Evolutionary conservation across 2,329 filamentous ascomycete species (phyloP), one percentile per base, ranked within the genome.

Genomic region (Fusarium sublunatum): DNA sequence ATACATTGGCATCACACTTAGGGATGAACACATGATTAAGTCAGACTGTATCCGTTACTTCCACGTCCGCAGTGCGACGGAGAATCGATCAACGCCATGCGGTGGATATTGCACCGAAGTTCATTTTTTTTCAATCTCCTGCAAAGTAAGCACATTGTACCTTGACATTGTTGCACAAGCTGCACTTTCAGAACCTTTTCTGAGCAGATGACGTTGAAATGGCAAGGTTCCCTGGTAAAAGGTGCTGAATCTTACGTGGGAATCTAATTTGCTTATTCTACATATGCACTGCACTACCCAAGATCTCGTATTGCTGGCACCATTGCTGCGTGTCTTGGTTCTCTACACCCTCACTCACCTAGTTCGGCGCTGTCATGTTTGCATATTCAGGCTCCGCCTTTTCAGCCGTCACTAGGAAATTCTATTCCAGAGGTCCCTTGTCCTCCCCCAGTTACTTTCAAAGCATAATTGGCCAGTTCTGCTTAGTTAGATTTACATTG

Each of bases 261-360:
- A 22, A 12, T 29, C 36, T n/a, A 39, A 19, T 4, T 5, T n/a
- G 12, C 12, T 28, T 19, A 32, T 49, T 6, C n/a, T 12, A 19
- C 4, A 32, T 26, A 19, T 24, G 26, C 19, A 28, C n/a, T n/a
- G 15, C 26, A 22, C 19, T 19, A 19, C 19, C 19, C n/a, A 38
- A 28, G 13, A 36, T 9, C 39, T 53, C 39, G 47, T 55, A 32
- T 55, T 19, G 12, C 13, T 38, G 28, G n/a, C 38, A 44, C 39
- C 26, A 36, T 22, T 31, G 19, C 43, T 34, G 50, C n/a, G 38
- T 53, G 38, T 39, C 47, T 55, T 32, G 10, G 6, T 10, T 26
- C 13, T 11, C 22, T 39, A 44, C 52, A 55, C 52, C 47, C 52
- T 44, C 52, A 38, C 52, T 44, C 52, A 38, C 2, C 2, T 2